Base-by-base conservation (phyloP, 805 yeast genomes). In the Suhomyces vadensis region DNA sequence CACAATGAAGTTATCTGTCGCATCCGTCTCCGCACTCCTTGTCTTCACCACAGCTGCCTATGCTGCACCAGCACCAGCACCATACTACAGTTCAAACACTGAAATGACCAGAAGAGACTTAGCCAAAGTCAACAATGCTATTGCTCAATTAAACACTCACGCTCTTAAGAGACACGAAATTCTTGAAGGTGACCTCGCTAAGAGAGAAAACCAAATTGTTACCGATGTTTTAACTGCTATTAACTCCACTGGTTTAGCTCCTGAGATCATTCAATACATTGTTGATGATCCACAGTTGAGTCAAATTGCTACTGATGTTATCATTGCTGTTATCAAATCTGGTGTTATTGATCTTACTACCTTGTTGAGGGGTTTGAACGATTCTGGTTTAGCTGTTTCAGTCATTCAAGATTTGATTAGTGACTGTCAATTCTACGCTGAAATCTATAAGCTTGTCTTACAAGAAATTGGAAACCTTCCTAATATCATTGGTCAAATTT, bases 191-290 rank as follows among this genome's bases (percentile, higher is more conserved):
- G 69, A 67, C 44, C 48, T 68, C 9, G 55, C 56, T 14, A 56
- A 58, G 31, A 71, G 76, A 66, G 75, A 67, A 44, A 56, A 56
- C 44, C 63, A 64, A 39, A 69, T 67, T 50, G 73, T 71, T 27
- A 71, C 76, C 29, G 67, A 67, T 47, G 59, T 71, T 31, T 66
- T 71, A 54, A 55, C 60, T 20, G 65, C 65, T 33, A 63, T 71
- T 42, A 62, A 65, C 49, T 51, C 60, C 41, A 67, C 75, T 8
- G 52, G 61, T 41, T 58, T 69, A 31, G 73, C 73, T 14, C 69
- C 73, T 27, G 48, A 48, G 35, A 62, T 71, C 48, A 58, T 71
- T 42, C 51, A 56, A 36, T 65, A 60, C 39, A 51, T 71, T 47
- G 58, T 67, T 39, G 57, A 56, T 49, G 67, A 69, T 47, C 54